phyloP scores from a whole-genome alignment of 768 basidiomycete genomes.

The Chlorophyllum brunneum region DNA sequence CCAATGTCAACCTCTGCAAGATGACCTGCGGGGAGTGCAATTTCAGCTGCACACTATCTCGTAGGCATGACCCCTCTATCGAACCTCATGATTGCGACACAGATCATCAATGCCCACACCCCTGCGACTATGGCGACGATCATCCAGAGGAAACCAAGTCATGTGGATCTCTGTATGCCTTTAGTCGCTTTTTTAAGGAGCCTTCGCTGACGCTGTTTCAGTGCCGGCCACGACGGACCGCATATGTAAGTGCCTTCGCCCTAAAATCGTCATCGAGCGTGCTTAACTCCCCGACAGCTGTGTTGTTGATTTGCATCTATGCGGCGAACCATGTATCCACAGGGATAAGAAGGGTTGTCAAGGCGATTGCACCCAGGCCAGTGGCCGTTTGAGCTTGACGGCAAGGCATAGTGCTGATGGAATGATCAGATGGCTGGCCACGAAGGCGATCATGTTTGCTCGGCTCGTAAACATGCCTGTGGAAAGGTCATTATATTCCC shows the following conservation, averaged over 20 bases:
- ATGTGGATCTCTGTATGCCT: slow-evolving; percentile 45
- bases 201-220: slow-evolving; percentile 17
- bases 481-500: slow-evolving; percentile 36
- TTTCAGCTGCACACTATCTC: slow-evolving; percentile 42
- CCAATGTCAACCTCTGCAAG: slow-evolving; percentile 46
- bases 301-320: slow-evolving; percentile 45
- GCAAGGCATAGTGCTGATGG: not conserved
- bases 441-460: slow-evolving; percentile 47
- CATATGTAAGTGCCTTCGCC: slow-evolving; percentile 41
- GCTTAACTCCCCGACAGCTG: slow-evolving; percentile 37
- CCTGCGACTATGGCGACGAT: slow-evolving; percentile 40
- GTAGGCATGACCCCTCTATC: slow-evolving; percentile 35
- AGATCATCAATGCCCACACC: slow-evolving; percentile 39
- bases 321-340: slow-evolving; percentile 47
- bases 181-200: not conserved
- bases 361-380: slow-evolving; percentile 48
- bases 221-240: slow-evolving; percentile 55
- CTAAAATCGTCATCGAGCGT: not conserved
- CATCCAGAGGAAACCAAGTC: slow-evolving; percentile 24
- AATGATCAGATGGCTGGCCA: slow-evolving; percentile 43
- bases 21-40: slow-evolving; percentile 44
- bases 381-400: not conserved
- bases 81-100: slow-evolving; percentile 48
- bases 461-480: slow-evolving; percentile 50
- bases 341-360: slow-evolving; percentile 48